These are phyloP conservation scores for Paradendryphiella salina DNA, from an alignment of 2,329 filamentous ascomycete species.

Conservation along the genomic window DNA sequence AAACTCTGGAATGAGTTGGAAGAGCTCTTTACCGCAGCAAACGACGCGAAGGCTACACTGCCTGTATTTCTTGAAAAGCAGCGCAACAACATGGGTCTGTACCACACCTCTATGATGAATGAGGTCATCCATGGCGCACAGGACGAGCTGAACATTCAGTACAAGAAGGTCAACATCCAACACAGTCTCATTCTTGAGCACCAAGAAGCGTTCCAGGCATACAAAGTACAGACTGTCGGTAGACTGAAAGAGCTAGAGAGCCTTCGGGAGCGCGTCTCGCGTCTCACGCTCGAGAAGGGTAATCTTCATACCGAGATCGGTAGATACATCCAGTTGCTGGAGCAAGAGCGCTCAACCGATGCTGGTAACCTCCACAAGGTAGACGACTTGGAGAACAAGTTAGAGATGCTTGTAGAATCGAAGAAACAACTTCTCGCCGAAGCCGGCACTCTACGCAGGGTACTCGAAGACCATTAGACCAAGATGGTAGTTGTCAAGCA, in stretches of 20 bases:
- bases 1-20: conserved; percentile 35
- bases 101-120: conserved; percentile 31
- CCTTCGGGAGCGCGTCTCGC: conserved; percentile 31
- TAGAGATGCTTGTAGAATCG: conserved; percentile 16
- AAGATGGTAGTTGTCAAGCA: conserved; percentile 23
- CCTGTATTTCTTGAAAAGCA: conserved; percentile 36
- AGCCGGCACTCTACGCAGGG: conserved; percentile 20
- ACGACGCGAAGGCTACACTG: conserved; percentile 23
- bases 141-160: conserved; percentile 30
- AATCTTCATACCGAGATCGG: conserved; percentile 34
- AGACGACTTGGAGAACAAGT: conserved; percentile 22
- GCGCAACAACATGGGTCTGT: conserved; percentile 32
- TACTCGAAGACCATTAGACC: conserved; percentile 17
- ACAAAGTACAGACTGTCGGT: conserved; percentile 21
- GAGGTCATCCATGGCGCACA: conserved; percentile 28
- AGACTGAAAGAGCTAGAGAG: conserved; percentile 30
- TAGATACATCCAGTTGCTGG: conserved; percentile 20
- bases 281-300: conserved; percentile 37
- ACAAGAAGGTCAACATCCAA: conserved; percentile 37
- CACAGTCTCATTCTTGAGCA: conserved; percentile 35
- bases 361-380: conserved; percentile 12
- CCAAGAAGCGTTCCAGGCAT: conserved; percentile 31
- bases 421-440: conserved; percentile 26
- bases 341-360: conserved; percentile 12
- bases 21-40: conserved; percentile 25